Base-by-base conservation (phyloP, 208 protist genomes). In the Crithidia brevicula region DNA sequence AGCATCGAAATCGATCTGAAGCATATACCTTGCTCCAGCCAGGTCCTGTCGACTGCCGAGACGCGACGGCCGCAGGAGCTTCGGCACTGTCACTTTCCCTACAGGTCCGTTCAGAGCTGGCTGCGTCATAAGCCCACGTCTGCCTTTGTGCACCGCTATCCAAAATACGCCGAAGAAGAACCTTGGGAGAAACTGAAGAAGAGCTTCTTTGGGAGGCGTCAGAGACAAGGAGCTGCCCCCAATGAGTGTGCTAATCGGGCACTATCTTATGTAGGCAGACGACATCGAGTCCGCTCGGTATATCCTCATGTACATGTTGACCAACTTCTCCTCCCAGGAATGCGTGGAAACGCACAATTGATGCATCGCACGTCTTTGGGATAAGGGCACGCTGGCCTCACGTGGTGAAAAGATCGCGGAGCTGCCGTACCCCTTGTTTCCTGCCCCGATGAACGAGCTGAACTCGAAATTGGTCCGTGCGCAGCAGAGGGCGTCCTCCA, bases 281-380 rank as follows among this genome's bases (percentile, higher is more conserved):
- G 23, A 52, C 22, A 9, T 52, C 8, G 47, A 52, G 47, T 18
- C 47, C 8, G 4, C 20, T 8, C 47, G 47, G 22, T 52, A 30
- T 15, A 52, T 52, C 6, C 23, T 52, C 22, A 52, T 52, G 47
- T 52, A 30, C 47, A 52, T 52, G 47, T 20, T 52, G 22, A 52
- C 47, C 9, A 25, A 52, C 47, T 52, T 31, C 47, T n/a, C 47
- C 5, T 52, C 47, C 4, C 47, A 52, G 6, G 47, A 52, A 20
- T 52, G 47, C 23, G 47, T 52, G 47, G 47, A 52, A 52, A 52
- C 47, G 23, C 47, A 52, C 47, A 52, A 52, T 15, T 52, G 47
- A 23, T 52, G 30, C 18, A 6, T 52, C 6, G 47, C 47, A 18
- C 25, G 23, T 7, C 23, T 52, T 10, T 52, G 47, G 18, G 18